These are phyloP conservation scores for Tardiomyces digboiensis DNA, from an alignment of 1,139 yeast species.

Conservation along the genomic window DNA sequence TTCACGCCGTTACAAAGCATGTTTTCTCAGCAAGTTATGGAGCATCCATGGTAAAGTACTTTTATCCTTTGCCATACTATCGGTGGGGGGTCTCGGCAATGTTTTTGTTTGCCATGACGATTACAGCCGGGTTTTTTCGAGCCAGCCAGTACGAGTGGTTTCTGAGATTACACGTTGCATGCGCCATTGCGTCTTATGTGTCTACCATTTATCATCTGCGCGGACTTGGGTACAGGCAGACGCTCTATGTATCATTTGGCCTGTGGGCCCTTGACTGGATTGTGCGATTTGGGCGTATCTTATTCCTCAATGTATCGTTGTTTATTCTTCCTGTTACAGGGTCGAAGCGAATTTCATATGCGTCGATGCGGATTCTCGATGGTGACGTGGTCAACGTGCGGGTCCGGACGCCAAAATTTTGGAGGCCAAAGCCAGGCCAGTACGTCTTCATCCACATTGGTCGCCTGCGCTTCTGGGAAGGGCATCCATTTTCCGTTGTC, in stretches of 20 bases:
- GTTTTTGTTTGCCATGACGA: slow-evolving; percentile 36
- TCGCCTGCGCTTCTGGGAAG: slow-evolving; percentile 35
- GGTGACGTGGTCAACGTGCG: slow-evolving; percentile 22
- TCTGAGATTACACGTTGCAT: slow-evolving; percentile 34
- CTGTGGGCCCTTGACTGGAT: slow-evolving; percentile 37
- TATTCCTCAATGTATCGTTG: slow-evolving; percentile 32
- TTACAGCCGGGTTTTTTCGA: slow-evolving; percentile 42
- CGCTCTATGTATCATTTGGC: slow-evolving; percentile 30
- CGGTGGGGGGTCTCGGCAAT: slow-evolving; percentile 53
- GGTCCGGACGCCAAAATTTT: slow-evolving; percentile 25
- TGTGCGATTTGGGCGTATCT: slow-evolving; percentile 28
- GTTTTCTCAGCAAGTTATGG: slow-evolving; percentile 26
- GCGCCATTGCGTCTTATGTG: slow-evolving; percentile 35
- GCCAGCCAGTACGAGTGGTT: slow-evolving; percentile 38
- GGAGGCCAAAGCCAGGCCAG: slow-evolving; percentile 51
- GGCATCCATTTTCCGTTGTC: slow-evolving; percentile 60
- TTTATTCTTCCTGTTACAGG: slow-evolving; percentile 22
- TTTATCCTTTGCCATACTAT: slow-evolving; percentile 27
- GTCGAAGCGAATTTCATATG: slow-evolving; percentile 24
- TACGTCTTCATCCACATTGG: slow-evolving; percentile 51
- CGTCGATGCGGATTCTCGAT: slow-evolving; percentile 27
- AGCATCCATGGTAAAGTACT: slow-evolving; percentile 22
- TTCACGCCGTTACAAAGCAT: slow-evolving; percentile 30
- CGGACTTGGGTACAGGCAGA: slow-evolving; percentile 40
- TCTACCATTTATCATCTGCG: slow-evolving; percentile 40